Conservation (phyloP, 805 yeast species). For the Wickerhamomyces tratensis region DNA sequence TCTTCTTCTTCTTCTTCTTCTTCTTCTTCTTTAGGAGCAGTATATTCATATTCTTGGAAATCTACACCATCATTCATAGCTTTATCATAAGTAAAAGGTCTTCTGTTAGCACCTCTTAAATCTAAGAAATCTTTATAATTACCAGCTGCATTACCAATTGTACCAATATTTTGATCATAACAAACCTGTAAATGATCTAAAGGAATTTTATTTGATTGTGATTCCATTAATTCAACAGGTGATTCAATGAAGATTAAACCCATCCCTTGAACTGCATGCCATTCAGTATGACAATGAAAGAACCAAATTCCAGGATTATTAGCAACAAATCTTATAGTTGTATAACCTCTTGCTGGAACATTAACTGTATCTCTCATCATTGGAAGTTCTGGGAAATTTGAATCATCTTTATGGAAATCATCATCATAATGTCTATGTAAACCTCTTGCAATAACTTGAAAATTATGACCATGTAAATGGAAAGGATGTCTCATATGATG, state of each 20-base stretch:
- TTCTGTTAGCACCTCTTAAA: constrained; percentile 32
- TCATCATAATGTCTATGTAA: constrained; percentile 22
- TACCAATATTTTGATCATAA: constrained; percentile 31
- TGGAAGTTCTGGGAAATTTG: constrained; percentile 42
- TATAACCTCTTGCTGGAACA: constrained; percentile 55
- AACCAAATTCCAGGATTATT: constrained; percentile 92
- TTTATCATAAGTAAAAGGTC: not conserved
- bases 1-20: not conserved
- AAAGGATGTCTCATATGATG: constrained; percentile 77
- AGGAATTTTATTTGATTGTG: constrained; percentile 25
- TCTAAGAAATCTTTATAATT: constrained; percentile 40
- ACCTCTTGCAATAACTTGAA: constrained; percentile 50
- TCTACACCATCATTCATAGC: not conserved
- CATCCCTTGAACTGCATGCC: constrained; percentile 77
- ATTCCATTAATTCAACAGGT: constrained; percentile 41
- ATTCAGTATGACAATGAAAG: constrained; percentile 86
- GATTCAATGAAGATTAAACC: constrained; percentile 65
- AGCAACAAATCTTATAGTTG: constrained; percentile 63
- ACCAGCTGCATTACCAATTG: constrained; percentile 64
- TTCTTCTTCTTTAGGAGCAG: no score
- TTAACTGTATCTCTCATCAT: constrained; percentile 63
- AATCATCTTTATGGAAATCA: not conserved
- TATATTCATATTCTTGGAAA: not conserved
- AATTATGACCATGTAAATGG: constrained; percentile 69
- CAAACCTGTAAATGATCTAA: constrained; percentile 41